Evolutionary conservation across 1,139 yeast genomes (phyloP).

Genomic region (Yamadazyma sp.): DNA sequence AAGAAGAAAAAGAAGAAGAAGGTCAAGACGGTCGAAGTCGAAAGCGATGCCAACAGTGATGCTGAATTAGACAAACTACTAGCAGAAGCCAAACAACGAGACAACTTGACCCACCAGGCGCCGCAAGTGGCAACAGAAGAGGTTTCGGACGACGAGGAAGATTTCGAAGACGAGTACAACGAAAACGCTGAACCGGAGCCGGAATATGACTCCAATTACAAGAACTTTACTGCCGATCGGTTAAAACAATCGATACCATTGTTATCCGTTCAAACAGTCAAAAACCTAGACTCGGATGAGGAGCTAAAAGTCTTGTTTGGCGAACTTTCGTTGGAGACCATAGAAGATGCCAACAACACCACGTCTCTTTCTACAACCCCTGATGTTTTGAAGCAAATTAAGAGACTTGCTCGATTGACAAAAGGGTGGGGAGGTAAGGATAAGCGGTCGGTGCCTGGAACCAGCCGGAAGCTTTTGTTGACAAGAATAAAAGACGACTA

Average conservation of each 20-base stretch:
- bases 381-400: constrained; percentile 63
- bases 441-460: constrained; percentile 69
- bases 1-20: constrained; percentile 19
- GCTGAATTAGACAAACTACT: constrained; percentile 44
- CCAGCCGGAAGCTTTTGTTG: constrained; percentile 62
- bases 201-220: constrained; percentile 40
- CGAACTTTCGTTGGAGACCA: constrained; percentile 62
- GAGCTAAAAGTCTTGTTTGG: constrained; percentile 78
- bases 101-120: constrained; percentile 25
- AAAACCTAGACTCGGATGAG: constrained; percentile 73
- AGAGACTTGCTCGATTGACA: constrained; percentile 58
- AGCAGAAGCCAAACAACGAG: constrained; percentile 33
- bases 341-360: constrained; percentile 72
- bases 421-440: constrained; percentile 87
- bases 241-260: constrained; percentile 37
- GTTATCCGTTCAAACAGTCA: constrained; percentile 45
- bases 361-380: constrained; percentile 61
- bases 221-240: constrained; percentile 45
- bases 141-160: constrained; percentile 22
- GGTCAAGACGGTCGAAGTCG: constrained; percentile 20
- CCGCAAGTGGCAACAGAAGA: constrained; percentile 5
- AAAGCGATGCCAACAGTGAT: constrained; percentile 24
- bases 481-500: constrained; percentile 81
- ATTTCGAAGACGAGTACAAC: constrained; percentile 32
- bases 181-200: constrained; percentile 35